Conservation (phyloP, 331 rosid genomes). For the Phaseolus coccineus region DNA sequence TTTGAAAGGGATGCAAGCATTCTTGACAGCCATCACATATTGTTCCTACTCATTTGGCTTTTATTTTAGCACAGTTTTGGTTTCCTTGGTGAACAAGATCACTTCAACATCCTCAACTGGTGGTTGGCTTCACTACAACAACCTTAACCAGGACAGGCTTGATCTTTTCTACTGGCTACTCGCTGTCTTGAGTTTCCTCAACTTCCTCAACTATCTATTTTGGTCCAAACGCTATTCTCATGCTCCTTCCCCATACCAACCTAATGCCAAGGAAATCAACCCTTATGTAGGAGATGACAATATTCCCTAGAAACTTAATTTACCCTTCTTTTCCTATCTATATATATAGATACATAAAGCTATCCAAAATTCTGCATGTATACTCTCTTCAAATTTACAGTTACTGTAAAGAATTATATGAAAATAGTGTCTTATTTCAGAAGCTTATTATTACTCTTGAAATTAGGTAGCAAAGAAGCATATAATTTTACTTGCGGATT, state of each 20-base stretch:
- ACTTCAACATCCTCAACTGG: constrained; percentile 52
- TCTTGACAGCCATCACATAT: constrained; percentile 86
- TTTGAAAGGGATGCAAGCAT: constrained; percentile 83
- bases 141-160: constrained; percentile 82
- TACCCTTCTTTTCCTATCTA: background rate
- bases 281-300: constrained; percentile 41
- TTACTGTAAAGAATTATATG: constrained; percentile 40
- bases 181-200: constrained; percentile 77
- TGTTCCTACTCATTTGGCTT: constrained; percentile 95
- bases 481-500: no score
- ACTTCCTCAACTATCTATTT: constrained; percentile 79
- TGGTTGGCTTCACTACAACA: constrained; percentile 82
- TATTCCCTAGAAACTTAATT: constrained; percentile 43
- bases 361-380: background rate
- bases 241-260: constrained; percentile 43
- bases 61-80: constrained; percentile 77
- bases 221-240: constrained; percentile 75
- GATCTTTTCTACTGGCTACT: constrained; percentile 93
- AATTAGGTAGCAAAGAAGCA: no score
- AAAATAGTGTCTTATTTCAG: background rate
- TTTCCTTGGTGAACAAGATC: constrained; percentile 75
- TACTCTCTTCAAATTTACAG: background rate
- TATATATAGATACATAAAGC: background rate
- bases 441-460: background rate
- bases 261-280: constrained; percentile 37